Evolutionary conservation across 2,329 filamentous ascomycete species (phyloP).

Genomic region (Phaeosphaeria sp.): DNA sequence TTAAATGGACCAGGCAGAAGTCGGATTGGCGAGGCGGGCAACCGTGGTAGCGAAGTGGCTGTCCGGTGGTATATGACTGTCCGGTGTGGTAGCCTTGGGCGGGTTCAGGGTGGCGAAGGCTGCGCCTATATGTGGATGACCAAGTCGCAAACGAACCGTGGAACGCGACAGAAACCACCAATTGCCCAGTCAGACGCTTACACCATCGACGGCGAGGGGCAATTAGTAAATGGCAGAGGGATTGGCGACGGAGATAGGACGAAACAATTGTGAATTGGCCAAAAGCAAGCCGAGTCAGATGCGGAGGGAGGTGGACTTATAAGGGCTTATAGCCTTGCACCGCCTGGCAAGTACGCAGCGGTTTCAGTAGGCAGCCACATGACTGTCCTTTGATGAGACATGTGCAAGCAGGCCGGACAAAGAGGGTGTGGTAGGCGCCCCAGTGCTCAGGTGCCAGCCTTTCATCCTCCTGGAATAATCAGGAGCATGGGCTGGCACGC

Average conservation of each 20-base stretch:
- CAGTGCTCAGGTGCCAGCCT: slow-evolving; percentile 24
- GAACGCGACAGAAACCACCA: slow-evolving; percentile 40
- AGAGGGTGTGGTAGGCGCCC: slow-evolving; percentile 34
- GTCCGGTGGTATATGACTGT: slow-evolving; percentile 18
- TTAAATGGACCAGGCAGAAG: slow-evolving; percentile 21
- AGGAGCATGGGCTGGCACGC: slow-evolving; percentile 13
- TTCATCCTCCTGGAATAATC: slow-evolving; percentile 15
- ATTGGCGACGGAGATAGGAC: slow-evolving; percentile 36
- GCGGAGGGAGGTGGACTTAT: slow-evolving; percentile 20
- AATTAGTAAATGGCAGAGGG: slow-evolving; percentile 31
- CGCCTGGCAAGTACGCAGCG: slow-evolving; percentile 14
- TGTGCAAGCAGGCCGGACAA: slow-evolving; percentile 27
- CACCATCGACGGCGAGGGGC: slow-evolving; percentile 18
- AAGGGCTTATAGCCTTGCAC: slow-evolving; percentile 26
- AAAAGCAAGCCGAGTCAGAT: slow-evolving; percentile 32
- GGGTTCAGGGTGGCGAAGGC: slow-evolving; percentile 30
- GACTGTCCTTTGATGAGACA: slow-evolving; percentile 11
- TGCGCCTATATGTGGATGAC: slow-evolving; percentile 25
- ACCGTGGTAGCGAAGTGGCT: slow-evolving; percentile 17
- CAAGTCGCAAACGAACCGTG: slow-evolving; percentile 28
- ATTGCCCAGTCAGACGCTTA: slow-evolving; percentile 36
- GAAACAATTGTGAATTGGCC: slow-evolving; percentile 20
- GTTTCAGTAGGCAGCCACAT: slow-evolving; percentile 25
- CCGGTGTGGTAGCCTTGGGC: slow-evolving; percentile 15
- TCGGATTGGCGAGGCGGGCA: slow-evolving; percentile 11